Evolutionary conservation across 2,329 filamentous ascomycete species (phyloP).

Genomic region (Calycina herbarum): DNA sequence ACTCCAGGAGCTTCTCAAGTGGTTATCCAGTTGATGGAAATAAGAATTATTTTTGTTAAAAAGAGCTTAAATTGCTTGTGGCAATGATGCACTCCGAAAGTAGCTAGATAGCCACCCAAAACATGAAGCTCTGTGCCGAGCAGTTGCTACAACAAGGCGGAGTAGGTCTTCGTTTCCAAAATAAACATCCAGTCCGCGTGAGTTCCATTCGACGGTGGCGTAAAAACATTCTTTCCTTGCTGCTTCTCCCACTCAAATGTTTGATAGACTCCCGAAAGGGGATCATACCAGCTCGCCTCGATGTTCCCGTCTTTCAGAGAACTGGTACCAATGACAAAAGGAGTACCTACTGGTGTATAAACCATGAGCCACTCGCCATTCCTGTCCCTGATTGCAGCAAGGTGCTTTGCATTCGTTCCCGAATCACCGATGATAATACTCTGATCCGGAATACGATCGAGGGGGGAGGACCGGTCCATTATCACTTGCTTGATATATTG

Average conservation of each 20-base stretch:
- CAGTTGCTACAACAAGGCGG: background rate
- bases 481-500: constrained; percentile 14
- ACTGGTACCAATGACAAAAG: background rate
- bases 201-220: background rate
- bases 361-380: background rate
- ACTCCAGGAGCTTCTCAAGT: too few species aligned
- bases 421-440: background rate
- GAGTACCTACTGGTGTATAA: background rate
- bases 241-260: background rate
- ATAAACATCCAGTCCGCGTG: background rate
- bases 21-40: too few species aligned
- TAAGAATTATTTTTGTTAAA: too few species aligned
- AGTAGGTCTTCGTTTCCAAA: background rate
- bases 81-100: background rate
- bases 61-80: background rate
- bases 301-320: background rate
- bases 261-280: background rate
- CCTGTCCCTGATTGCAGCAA: background rate
- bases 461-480: background rate
- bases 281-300: background rate
- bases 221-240: background rate
- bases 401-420: background rate
- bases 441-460: background rate
- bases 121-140: background rate
- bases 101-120: background rate